These are phyloP conservation scores for Psilocybe cubensis DNA, from an alignment of 768 basidiomycete species.

Conservation along the genomic window DNA sequence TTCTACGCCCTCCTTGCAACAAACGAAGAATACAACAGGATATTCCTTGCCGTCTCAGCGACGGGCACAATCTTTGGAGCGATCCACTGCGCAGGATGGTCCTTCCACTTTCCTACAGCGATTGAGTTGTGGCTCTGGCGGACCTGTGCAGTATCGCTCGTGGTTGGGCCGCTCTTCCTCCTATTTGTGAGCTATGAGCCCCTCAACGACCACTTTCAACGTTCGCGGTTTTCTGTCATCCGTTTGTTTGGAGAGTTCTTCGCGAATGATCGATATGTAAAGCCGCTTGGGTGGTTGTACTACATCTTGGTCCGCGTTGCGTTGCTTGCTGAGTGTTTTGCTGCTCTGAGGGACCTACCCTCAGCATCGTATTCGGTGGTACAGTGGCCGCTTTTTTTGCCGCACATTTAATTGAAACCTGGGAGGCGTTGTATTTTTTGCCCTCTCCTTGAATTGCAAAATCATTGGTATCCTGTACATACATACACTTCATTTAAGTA, in stretches of 20 bases:
- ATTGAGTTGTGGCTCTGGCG: background rate
- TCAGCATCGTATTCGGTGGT: conserved; percentile 1
- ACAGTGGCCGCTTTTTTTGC: conserved; percentile 16
- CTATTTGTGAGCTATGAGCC: background rate
- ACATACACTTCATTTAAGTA: too few relatives aligned
- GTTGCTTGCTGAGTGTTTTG: conserved; percentile 7
- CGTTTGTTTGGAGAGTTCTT: background rate
- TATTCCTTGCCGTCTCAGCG: background rate
- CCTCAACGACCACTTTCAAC: background rate
- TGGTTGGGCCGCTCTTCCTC: background rate
- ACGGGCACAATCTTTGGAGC: background rate
- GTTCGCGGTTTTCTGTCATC: too few relatives aligned
- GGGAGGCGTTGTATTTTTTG: too few relatives aligned
- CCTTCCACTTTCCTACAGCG: background rate
- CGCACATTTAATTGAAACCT: conserved; percentile 14
- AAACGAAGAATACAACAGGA: background rate
- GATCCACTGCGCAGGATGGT: conserved; percentile 4
- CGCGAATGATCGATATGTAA: too few relatives aligned
- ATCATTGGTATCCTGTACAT: too few relatives aligned
- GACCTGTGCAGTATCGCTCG: background rate
- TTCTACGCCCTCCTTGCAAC: background rate
- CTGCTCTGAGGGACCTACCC: conserved; percentile 6
- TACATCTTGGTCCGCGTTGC: conserved; percentile 11
- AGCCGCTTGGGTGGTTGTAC: background rate
- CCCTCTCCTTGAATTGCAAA: too few relatives aligned